Base-by-base conservation (phyloP, 371 early-diverging fungal species). In the Chytridiales sp. region DNA sequence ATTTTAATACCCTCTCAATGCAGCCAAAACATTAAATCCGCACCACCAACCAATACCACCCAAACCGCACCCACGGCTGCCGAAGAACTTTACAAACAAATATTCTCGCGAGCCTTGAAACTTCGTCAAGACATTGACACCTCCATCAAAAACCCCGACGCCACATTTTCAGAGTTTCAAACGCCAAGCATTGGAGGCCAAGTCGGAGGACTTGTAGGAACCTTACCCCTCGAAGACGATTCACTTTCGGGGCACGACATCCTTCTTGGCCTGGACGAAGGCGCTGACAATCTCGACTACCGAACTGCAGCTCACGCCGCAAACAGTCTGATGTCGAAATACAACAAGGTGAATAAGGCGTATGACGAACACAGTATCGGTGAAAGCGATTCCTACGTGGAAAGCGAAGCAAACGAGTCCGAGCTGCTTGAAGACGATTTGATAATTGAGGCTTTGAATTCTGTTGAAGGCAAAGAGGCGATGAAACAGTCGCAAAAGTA, bases 401-500 rank as follows among this genome's bases (percentile, higher is more conserved):
- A 49, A 11, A 11, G 17, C 19, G 49, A 48, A 9, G 13, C 15
- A 19, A 44, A 22, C n/a, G 52, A 24, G 21, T 54, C 55, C 24
- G 57, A 60, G 30, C 13, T 64, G 6, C 42, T 66, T 21, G 66
- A 66, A 9, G 73, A 73, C 52, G 69, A 73, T 27, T 39, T 67
- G 8, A 46, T 73, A 21, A 73, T 73, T 47, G 67, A 73, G 46
- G 73, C 73, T 29, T 47, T 73, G 38, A 73, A 73, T 46, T 62
- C 73, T 0, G 46, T 52, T 13, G 54, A 11, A 22, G 4, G 24
- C 22, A 51, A 19, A 4, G 42, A 46, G 41, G 46, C 36, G 47
- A 48, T 5, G 30, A 36, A 49, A 11, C 31, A 21, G 24, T 40
- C 36, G 6, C 40, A 48, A 4, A 35, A 57, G 6, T 48, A 59